Conservation (phyloP, 106 monocot species). For the Allium fistulosum region DNA sequence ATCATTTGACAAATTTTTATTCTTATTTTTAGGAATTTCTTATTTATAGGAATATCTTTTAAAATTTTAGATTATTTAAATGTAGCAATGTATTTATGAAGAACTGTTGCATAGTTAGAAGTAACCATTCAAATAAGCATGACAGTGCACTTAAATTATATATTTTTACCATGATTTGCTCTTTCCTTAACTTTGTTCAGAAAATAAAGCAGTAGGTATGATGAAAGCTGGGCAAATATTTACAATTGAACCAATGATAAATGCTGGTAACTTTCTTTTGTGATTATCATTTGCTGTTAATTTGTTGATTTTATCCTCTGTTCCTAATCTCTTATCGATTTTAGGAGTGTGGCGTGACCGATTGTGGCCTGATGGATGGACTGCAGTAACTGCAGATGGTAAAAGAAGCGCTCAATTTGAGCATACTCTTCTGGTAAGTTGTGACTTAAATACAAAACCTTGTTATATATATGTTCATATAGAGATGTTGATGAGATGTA, state of each 20-base stretch:
- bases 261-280: slow-evolving; percentile 41
- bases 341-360: slow-evolving; percentile 89
- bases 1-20: no score
- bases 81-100: no score
- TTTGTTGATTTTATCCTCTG: not conserved
- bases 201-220: slow-evolving; percentile 96
- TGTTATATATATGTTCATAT: no score
- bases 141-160: no score
- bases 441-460: not conserved
- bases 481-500: no score
- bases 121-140: no score
- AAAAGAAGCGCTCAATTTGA: slow-evolving; percentile 98
- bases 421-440: slow-evolving; percentile 90
- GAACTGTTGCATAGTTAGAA: no score
- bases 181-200: slow-evolving; percentile 33
- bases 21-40: no score
- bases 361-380: slow-evolving; percentile 98
- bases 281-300: not conserved
- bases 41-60: no score
- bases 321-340: not conserved
- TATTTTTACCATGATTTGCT: not conserved
- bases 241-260: slow-evolving; percentile 99
- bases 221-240: slow-evolving; percentile 99
- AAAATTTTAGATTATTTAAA: no score
- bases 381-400: slow-evolving; percentile 90